phyloP scores from a whole-genome alignment of 768 basidiomycete species.

The Suillus paluster region DNA sequence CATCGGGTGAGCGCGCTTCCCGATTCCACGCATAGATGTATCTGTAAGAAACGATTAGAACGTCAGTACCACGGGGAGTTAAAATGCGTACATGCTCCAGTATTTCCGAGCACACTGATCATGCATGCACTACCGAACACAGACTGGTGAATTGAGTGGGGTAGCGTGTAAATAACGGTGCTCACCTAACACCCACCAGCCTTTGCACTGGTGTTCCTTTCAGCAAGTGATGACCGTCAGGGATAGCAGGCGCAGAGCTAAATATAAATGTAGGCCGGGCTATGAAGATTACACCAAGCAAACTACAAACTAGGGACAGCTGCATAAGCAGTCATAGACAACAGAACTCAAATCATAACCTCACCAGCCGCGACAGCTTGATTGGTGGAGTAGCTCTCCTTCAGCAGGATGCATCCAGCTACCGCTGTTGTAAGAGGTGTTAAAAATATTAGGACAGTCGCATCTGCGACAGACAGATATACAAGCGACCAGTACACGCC shows the following conservation, averaged over 20 bases:
- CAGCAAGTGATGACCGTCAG: conserved; percentile 5
- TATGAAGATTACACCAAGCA: conserved; percentile 80
- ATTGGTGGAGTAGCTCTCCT: conserved; percentile 57
- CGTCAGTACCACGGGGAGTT: conserved; percentile 8
- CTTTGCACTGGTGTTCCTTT: conserved; percentile 41
- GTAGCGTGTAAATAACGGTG: too few species aligned
- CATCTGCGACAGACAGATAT: conserved; percentile 79
- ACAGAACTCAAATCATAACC: conserved; percentile 5
- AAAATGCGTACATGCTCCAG: conserved; percentile 43
- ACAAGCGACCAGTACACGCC: conserved; percentile 70
- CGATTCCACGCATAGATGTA: conserved; percentile 65
- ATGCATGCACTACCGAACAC: conserved; percentile 53
- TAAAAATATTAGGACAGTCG: conserved; percentile 77
- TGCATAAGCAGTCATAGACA: not conserved
- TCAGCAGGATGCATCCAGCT: conserved; percentile 61
- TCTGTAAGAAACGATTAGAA: conserved; percentile 34
- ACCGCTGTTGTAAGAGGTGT: conserved; percentile 68
- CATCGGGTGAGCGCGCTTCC: conserved; percentile 73
- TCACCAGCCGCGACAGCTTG: conserved; percentile 60
- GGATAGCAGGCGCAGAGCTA: conserved; percentile 36
- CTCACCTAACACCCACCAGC: conserved; percentile 61
- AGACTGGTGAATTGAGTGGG: not conserved
- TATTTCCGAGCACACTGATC: conserved; percentile 54
- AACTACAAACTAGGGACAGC: conserved; percentile 53
- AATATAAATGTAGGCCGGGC: conserved; percentile 80